Conservation (phyloP, 1,284 basidiomycete species). For the Meira miltonrushii region DNA sequence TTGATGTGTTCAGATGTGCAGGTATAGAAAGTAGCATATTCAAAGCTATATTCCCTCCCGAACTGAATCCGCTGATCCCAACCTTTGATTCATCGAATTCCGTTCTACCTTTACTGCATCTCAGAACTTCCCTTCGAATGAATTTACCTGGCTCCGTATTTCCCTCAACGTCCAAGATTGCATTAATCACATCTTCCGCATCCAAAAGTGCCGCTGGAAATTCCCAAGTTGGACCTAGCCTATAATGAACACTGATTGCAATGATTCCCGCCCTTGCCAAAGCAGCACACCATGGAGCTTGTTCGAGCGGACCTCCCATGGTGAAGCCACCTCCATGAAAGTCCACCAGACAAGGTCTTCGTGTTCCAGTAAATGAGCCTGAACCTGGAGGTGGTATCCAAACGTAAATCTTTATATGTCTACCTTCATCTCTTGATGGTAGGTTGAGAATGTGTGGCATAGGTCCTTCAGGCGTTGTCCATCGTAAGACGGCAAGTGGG, state of each 20-base stretch:
- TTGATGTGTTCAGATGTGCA: neutral
- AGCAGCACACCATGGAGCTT: slow-evolving; percentile 24
- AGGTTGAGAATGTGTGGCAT: slow-evolving; percentile 29
- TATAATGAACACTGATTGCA: slow-evolving; percentile 37
- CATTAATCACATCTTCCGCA: slow-evolving; percentile 15
- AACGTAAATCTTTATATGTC: slow-evolving; percentile 33
- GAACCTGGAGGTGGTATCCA: slow-evolving; percentile 24
- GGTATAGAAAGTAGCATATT: slow-evolving; percentile 16
- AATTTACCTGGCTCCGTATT: neutral
- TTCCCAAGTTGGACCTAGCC: slow-evolving; percentile 11
- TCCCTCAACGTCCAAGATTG: neutral
- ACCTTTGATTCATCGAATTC: slow-evolving; percentile 9
- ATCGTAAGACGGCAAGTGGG: slow-evolving; percentile 22
- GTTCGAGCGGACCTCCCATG: slow-evolving; percentile 32
- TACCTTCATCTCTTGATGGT: slow-evolving; percentile 20
- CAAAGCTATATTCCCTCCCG: slow-evolving; percentile 14
- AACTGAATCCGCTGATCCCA: slow-evolving; percentile 11
- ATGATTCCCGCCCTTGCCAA: slow-evolving; percentile 23
- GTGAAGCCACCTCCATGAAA: slow-evolving; percentile 44
- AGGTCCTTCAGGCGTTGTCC: slow-evolving; percentile 30
- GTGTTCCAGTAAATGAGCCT: neutral
- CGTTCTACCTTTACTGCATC: neutral
- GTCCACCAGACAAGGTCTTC: slow-evolving; percentile 26
- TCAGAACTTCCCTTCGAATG: neutral
- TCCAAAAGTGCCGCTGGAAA: slow-evolving; percentile 15